Percentiles rank a stretch among this genome's conserved stretches.
Conservation (phyloP, 2,329 filamentous ascomycete species). For the Diaporthe amygdali region DNA sequence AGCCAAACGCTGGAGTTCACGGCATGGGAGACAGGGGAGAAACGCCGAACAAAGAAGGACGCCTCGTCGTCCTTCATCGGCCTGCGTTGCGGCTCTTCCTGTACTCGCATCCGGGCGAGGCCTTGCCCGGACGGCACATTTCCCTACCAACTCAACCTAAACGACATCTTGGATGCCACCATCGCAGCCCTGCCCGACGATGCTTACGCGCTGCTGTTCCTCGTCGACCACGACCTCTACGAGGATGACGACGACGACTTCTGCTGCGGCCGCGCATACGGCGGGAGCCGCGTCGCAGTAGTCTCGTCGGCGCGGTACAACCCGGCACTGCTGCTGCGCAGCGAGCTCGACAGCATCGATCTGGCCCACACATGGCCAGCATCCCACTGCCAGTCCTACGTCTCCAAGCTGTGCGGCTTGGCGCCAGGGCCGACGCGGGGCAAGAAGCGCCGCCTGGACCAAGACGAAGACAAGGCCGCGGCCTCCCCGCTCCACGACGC, state of each 20-base stretch:
- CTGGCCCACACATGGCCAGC: conserved; percentile 66
- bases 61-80: conserved; percentile 46
- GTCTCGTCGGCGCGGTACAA: conserved; percentile 68
- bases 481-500: conserved; percentile 40
- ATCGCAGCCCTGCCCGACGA: conserved; percentile 59
- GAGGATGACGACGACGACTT: conserved; percentile 71
- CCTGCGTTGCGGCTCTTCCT: conserved; percentile 40
- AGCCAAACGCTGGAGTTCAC: conserved; percentile 48
- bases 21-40: conserved; percentile 46
- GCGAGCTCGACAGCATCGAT: conserved; percentile 44
- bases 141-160: conserved; percentile 59
- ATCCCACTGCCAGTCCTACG: conserved; percentile 62
- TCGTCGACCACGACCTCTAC: conserved; percentile 68
- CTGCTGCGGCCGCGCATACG: conserved; percentile 70
- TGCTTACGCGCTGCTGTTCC: conserved; percentile 62
- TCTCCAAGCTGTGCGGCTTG: conserved; percentile 44
- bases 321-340: conserved; percentile 46
- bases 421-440: background rate
- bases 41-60: conserved; percentile 14
- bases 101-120: conserved; percentile 57
- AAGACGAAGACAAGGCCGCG: background rate
- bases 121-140: conserved; percentile 52
- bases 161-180: conserved; percentile 64
- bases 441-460: conserved; percentile 5
- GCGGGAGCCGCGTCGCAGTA: conserved; percentile 65